Percentiles rank a stretch among this genome's conserved stretches.
Conservation (phyloP, 2,329 filamentous ascomycete species). For the Nakataea oryzae region DNA sequence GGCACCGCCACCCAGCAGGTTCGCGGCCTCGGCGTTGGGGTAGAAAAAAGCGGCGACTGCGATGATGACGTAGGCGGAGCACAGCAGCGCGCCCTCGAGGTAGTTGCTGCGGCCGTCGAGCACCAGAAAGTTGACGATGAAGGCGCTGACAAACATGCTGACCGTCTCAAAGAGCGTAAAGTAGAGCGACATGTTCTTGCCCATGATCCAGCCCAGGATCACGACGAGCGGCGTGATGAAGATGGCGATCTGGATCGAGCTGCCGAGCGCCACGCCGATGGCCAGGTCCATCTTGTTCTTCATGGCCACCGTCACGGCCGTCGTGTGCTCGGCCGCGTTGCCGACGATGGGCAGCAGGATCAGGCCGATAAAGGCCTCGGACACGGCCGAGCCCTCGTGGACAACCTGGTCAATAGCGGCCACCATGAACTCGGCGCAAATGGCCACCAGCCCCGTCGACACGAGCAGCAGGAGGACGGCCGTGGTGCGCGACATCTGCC, state of each 20-base stretch:
- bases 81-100: constrained; percentile 27
- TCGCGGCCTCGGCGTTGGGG: constrained; percentile 12
- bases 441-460: constrained; percentile 44
- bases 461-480: constrained; percentile 40
- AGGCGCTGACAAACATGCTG: constrained; percentile 57
- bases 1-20: constrained; percentile 10
- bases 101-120: constrained; percentile 62
- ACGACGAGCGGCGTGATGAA: constrained; percentile 52
- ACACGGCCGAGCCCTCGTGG: constrained; percentile 30
- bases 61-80: constrained; percentile 18
- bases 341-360: constrained; percentile 53
- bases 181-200: constrained; percentile 50
- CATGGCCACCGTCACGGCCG: constrained; percentile 46
- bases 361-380: constrained; percentile 48
- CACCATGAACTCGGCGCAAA: constrained; percentile 53
- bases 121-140: constrained; percentile 68
- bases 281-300: constrained; percentile 54
- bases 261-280: constrained; percentile 49
- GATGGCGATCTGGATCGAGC: constrained; percentile 50
- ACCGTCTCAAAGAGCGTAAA: constrained; percentile 70
- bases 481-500: constrained; percentile 27
- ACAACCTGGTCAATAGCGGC: constrained; percentile 47
- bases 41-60: constrained; percentile 16
- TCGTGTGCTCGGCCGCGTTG: constrained; percentile 54
- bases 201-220: constrained; percentile 46